These are phyloP conservation scores for Sphaerulina musiva DNA, from an alignment of 2,329 filamentous ascomycete species.

Conservation along the genomic window DNA sequence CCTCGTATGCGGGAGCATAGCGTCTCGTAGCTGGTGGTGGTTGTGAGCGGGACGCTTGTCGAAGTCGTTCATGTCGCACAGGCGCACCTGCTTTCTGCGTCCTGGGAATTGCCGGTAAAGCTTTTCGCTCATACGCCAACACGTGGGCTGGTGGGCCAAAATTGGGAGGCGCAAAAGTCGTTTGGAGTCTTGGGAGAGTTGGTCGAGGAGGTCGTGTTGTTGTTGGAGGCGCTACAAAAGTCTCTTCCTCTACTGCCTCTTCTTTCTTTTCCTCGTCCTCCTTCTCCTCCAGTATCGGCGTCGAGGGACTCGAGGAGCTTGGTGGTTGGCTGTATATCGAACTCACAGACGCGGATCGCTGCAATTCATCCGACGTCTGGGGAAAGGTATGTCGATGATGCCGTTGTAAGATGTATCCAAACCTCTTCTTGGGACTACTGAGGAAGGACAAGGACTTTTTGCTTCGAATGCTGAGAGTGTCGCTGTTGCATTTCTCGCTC, in stretches of 20 bases:
- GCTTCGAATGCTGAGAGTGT: slow-evolving; percentile 20
- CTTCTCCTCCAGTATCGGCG: slow-evolving; percentile 2
- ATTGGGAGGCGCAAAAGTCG: slow-evolving; percentile 11
- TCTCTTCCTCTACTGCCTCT: too few relatives aligned
- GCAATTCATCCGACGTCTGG: slow-evolving; percentile 14
- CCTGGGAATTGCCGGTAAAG: slow-evolving; percentile 16
- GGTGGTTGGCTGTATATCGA: slow-evolving; percentile 3
- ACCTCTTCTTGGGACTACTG: slow-evolving; percentile 16
- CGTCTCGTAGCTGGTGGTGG: slow-evolving; percentile 6
- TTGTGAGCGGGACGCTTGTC: slow-evolving; percentile 9
- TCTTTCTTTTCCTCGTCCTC: too few relatives aligned
- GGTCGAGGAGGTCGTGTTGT: slow-evolving; percentile 11
- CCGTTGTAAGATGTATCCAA: slow-evolving; percentile 22
- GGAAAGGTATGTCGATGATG: slow-evolving; percentile 23
- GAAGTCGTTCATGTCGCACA: slow-evolving; percentile 5
- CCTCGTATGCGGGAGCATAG: neutral
- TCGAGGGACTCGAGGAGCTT: slow-evolving; percentile 5
- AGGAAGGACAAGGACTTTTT: slow-evolving; percentile 23
- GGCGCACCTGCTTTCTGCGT: neutral
- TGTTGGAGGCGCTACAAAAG: neutral
- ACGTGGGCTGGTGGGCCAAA: slow-evolving; percentile 21
- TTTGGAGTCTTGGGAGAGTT: slow-evolving; percentile 25
- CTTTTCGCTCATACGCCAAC: slow-evolving; percentile 18
- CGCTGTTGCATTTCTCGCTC: slow-evolving; percentile 22
- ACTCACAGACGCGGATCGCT: slow-evolving; percentile 5